Percentiles rank a stretch among this genome's conserved stretches.
These are phyloP conservation scores for Nothophytophthora sp. DNA, from an alignment of 352 stramenopile species.

Conservation along the genomic window DNA sequence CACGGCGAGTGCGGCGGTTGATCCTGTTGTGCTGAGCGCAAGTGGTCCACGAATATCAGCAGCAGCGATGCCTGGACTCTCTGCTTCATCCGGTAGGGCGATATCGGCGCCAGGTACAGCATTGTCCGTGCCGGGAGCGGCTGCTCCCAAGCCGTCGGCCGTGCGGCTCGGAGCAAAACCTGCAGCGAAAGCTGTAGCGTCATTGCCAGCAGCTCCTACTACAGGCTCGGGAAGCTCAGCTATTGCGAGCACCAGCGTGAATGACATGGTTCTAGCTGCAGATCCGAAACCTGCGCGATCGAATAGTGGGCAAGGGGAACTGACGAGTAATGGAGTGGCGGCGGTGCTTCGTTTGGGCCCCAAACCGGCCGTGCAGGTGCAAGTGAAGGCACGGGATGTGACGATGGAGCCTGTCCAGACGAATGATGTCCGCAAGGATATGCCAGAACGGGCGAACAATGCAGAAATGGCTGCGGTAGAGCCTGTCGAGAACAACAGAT, in stretches of 20 bases:
- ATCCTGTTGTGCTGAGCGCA: no score
- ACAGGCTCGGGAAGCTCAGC: no score
- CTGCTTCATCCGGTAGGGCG: conserved; percentile 22
- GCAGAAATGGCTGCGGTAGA: background rate
- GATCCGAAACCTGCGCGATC: conserved; percentile 11
- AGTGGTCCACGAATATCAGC: background rate
- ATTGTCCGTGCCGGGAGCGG: conserved; percentile 12
- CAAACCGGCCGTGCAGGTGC: no score
- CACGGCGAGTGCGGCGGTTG: no score
- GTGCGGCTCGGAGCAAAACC: conserved; percentile 13
- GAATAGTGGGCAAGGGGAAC: background rate
- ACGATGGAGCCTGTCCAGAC: conserved; percentile 1
- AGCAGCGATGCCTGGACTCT: conserved; percentile 4
- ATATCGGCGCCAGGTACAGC: conserved; percentile 35
- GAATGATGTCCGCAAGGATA: conserved; percentile 6
- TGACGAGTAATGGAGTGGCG: conserved; percentile 11
- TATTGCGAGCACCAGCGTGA: background rate
- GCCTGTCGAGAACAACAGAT: conserved; percentile 2
- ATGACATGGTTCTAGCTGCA: background rate
- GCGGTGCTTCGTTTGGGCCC: conserved; percentile 10
- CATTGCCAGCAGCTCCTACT: background rate
- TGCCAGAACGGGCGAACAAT: background rate
- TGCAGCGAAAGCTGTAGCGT: conserved; percentile 14
- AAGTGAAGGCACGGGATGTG: no score
- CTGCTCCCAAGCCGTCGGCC: conserved; percentile 10